Percentiles rank a stretch among this genome's conserved stretches.
phyloP scores from a whole-genome alignment of 441 rosid species.

The Breynia disticha region DNA sequence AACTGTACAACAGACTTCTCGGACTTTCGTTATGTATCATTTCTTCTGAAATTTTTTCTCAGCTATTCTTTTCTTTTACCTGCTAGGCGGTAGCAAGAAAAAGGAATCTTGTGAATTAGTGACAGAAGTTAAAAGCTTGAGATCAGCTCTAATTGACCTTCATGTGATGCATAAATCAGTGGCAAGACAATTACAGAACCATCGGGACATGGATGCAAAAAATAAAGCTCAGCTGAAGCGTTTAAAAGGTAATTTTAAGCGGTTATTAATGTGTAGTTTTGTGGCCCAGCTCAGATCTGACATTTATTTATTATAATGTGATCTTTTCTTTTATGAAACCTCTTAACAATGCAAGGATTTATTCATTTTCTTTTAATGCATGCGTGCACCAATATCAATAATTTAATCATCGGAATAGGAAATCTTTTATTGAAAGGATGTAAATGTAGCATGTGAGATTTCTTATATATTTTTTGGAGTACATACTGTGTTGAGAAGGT shows the following conservation, averaged over 20 bases:
- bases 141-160: constrained; percentile 52
- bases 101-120: constrained; percentile 40
- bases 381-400: no score
- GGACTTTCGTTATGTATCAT: neutral
- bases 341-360: no score
- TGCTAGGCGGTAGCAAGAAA: constrained; percentile 46
- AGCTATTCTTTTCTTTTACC: constrained; percentile 18
- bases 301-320: no score
- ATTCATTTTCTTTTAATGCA: no score
- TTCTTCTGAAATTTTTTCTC: constrained; percentile 13
- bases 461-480: neutral
- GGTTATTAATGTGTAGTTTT: neutral
- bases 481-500: neutral
- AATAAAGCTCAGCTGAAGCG: constrained; percentile 57
- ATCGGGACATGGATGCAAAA: constrained; percentile 54
- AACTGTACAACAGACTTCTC: constrained; percentile 11
- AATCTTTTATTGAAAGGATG: neutral
- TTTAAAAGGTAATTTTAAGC: constrained; percentile 51
- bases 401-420: neutral
- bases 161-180: constrained; percentile 59
- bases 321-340: no score
- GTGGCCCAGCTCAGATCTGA: neutral
- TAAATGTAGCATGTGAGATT: neutral
- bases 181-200: constrained; percentile 53
- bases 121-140: constrained; percentile 52